Conservation (phyloP, 495 filamentous ascomycete genomes). For the Lepraria neglecta region DNA sequence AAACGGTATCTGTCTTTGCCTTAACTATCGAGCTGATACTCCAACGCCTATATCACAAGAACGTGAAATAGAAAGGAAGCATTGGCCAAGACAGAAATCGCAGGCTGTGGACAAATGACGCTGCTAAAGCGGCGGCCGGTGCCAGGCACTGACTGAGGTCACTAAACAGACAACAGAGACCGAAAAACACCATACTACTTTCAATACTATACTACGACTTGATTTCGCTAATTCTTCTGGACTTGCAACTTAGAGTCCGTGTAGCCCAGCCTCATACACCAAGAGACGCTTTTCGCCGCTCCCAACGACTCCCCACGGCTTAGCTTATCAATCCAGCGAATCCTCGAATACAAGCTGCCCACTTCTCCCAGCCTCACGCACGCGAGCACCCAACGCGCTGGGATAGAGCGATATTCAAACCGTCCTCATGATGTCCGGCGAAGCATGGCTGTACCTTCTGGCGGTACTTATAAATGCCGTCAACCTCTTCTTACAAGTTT, state of each 20-base stretch:
- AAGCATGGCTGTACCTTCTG: conserved; percentile 98
- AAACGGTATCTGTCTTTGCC: too few species aligned
- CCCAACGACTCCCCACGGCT: too few species aligned
- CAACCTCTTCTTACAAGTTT: conserved; percentile 99
- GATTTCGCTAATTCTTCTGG: background rate
- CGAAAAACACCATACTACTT: background rate
- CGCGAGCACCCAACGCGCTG: background rate
- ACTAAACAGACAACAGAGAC: conserved; percentile 5
- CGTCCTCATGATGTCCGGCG: conserved; percentile 70
- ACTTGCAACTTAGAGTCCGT: background rate
- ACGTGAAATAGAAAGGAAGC: background rate
- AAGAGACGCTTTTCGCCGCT: background rate
- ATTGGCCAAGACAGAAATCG: background rate
- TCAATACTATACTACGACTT: background rate
- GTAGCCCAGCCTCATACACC: background rate
- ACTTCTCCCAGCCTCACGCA: background rate
- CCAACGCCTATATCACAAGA: background rate
- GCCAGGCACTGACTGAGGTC: conserved; percentile 5
- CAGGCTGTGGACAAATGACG: background rate
- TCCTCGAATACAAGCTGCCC: conserved; percentile 6
- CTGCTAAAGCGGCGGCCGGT: conserved; percentile 5
- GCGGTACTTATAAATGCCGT: conserved; percentile 99
- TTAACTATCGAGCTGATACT: background rate
- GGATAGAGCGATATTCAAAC: background rate
- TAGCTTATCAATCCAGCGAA: conserved; percentile 8